Evolutionary conservation across 2,329 filamentous ascomycete species (phyloP).

Genomic region (Knufia fluminis): DNA sequence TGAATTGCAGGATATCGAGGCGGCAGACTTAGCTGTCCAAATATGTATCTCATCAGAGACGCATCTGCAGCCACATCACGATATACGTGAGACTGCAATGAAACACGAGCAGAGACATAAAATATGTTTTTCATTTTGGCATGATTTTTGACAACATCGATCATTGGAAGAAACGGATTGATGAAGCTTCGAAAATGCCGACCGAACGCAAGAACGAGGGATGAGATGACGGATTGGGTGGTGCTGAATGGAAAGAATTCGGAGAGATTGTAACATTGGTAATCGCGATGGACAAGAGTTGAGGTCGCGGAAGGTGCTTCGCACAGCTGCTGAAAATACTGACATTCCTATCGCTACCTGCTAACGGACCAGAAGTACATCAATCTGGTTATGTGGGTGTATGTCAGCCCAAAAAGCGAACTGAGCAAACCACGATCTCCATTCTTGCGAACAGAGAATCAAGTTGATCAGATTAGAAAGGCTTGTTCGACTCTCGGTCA

Average conservation of each 20-base stretch:
- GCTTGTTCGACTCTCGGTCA: conserved; percentile 13
- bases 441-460: conserved; percentile 1
- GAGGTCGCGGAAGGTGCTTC: no score
- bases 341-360: no score
- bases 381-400: not conserved
- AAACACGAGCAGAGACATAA: conserved; percentile 32
- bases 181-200: conserved; percentile 24
- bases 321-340: no score
- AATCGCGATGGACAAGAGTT: no score
- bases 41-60: conserved; percentile 17
- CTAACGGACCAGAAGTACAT: no score
- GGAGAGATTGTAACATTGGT: no score
- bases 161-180: conserved; percentile 16
- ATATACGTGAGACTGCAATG: conserved; percentile 7
- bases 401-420: conserved; percentile 21
- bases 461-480: conserved; percentile 17
- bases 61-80: conserved; percentile 12
- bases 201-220: not conserved
- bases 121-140: conserved; percentile 56
- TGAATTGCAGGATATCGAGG: conserved; percentile 8
- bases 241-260: no score
- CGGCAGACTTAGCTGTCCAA: not conserved
- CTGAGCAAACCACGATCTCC: conserved; percentile 12
- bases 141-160: conserved; percentile 22
- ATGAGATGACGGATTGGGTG: not conserved